These are phyloP conservation scores for Escallonia herrerae DNA, from an alignment of 129 eudicot genomes.

Conservation along the genomic window DNA sequence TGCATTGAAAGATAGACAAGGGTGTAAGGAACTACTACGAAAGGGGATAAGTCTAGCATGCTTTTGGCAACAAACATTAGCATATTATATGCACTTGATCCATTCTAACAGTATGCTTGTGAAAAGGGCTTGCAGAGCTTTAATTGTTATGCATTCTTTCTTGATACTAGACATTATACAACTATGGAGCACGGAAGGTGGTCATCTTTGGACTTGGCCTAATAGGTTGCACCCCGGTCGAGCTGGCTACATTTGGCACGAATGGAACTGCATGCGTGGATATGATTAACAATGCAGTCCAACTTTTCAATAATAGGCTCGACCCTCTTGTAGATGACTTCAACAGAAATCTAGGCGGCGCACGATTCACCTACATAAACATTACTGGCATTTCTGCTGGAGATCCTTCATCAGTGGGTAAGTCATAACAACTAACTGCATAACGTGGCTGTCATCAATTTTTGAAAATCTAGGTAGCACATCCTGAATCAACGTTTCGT, in stretches of 20 bases:
- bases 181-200: constrained; percentile 47
- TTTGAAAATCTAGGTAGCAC: too few relatives aligned
- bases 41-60: too few relatives aligned
- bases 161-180: constrained; percentile 21
- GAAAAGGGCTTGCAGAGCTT: neutral
- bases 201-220: constrained; percentile 42
- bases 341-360: constrained; percentile 26
- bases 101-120: too few relatives aligned
- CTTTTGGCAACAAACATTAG: too few relatives aligned
- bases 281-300: constrained; percentile 17
- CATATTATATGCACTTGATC: too few relatives aligned
- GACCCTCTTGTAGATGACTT: constrained; percentile 28
- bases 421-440: neutral
- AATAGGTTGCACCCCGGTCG: constrained; percentile 40
- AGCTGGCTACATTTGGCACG: constrained; percentile 18
- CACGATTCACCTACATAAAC: constrained; percentile 29
- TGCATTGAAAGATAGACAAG: too few relatives aligned
- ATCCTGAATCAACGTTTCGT: too few relatives aligned
- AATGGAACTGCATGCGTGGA: constrained; percentile 37
- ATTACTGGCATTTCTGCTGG: neutral
- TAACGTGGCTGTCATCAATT: too few relatives aligned
- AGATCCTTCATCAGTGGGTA: neutral
- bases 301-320: constrained; percentile 32
- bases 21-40: too few relatives aligned
- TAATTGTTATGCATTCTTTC: neutral